Percentiles rank a stretch among this genome's conserved stretches.
Evolutionary conservation across 2,329 filamentous ascomycete species (phyloP).

Genomic region (Lachnellula occidentalis): DNA sequence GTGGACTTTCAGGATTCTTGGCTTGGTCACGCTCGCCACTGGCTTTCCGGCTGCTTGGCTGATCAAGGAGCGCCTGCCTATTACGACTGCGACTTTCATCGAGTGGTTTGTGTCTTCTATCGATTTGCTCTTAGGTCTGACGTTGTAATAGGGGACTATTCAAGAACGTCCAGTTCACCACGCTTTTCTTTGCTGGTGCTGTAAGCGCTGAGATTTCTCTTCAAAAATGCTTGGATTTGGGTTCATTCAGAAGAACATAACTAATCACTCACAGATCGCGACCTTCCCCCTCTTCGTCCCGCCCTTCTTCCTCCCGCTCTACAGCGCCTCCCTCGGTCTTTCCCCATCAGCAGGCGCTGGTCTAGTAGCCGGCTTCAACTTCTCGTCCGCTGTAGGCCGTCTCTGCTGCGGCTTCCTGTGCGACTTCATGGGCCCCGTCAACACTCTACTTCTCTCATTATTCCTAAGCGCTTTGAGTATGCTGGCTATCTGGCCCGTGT

Average conservation of each 20-base stretch:
- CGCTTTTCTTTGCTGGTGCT: slow-evolving; percentile 48
- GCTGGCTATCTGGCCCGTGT: slow-evolving; percentile 56
- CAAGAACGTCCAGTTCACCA: slow-evolving; percentile 43
- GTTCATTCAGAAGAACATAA: background rate
- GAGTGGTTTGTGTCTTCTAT: slow-evolving; percentile 40
- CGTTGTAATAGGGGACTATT: slow-evolving; percentile 43
- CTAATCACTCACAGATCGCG: slow-evolving; percentile 37
- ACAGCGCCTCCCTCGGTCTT: slow-evolving; percentile 49
- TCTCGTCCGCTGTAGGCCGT: slow-evolving; percentile 53
- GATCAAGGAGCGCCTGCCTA: slow-evolving; percentile 42
- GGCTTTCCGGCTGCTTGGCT: slow-evolving; percentile 51
- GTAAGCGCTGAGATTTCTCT: background rate
- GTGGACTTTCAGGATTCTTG: slow-evolving; percentile 50
- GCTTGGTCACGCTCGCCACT: slow-evolving; percentile 46
- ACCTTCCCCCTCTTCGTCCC: slow-evolving; percentile 57
- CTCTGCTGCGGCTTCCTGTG: slow-evolving; percentile 48
- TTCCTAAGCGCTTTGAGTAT: slow-evolving; percentile 51
- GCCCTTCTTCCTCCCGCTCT: slow-evolving; percentile 56
- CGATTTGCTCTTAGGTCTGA: background rate
- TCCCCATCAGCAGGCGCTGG: slow-evolving; percentile 48
- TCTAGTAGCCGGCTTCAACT: slow-evolving; percentile 56
- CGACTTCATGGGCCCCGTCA: slow-evolving; percentile 50
- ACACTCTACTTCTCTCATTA: slow-evolving; percentile 47
- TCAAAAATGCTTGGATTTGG: background rate
- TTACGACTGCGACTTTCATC: slow-evolving; percentile 37